These are phyloP conservation scores for Candida berthetii DNA, from an alignment of 805 yeast species.

Conservation along the genomic window DNA sequence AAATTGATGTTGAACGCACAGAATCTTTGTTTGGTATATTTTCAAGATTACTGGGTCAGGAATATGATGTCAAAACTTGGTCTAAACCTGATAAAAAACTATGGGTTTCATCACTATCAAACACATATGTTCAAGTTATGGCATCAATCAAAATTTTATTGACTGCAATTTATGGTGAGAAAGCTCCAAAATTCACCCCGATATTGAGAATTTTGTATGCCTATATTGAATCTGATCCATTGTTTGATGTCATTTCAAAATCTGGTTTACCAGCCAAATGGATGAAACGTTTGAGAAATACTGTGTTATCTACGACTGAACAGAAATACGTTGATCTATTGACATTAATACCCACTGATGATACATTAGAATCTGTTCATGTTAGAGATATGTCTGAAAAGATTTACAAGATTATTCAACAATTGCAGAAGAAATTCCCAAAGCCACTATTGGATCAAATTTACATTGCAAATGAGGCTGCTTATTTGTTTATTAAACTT, in stretches of 20 bases:
- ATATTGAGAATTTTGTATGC: slow-evolving; percentile 42
- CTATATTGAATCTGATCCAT: slow-evolving; percentile 40
- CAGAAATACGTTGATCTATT: slow-evolving; percentile 35
- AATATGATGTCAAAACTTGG: slow-evolving; percentile 27
- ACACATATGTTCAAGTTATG: slow-evolving; percentile 41
- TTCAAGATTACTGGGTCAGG: slow-evolving; percentile 13
- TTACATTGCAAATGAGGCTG: slow-evolving; percentile 43
- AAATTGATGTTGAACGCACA: slow-evolving; percentile 22
- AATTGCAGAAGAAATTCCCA: slow-evolving; percentile 53
- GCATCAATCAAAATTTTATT: slow-evolving; percentile 37
- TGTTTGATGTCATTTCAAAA: slow-evolving; percentile 28
- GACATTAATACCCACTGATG: slow-evolving; percentile 52
- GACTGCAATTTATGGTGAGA: slow-evolving; percentile 31
- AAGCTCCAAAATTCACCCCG: slow-evolving; percentile 56
- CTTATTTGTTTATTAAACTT: slow-evolving; percentile 41
- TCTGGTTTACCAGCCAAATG: slow-evolving; percentile 38
- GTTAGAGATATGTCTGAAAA: slow-evolving; percentile 49
- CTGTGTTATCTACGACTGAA: slow-evolving; percentile 35
- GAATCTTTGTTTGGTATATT: slow-evolving; percentile 28
- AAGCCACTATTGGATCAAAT: slow-evolving; percentile 55
- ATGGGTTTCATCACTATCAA: slow-evolving; percentile 41
- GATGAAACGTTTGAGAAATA: slow-evolving; percentile 27
- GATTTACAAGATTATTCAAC: slow-evolving; percentile 42
- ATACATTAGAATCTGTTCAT: slow-evolving; percentile 46
- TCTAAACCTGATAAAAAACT: slow-evolving; percentile 39